Percentiles rank a stretch among this genome's conserved stretches.
Evolutionary conservation across 2,329 filamentous ascomycete species (phyloP).

Genomic region (Colletotrichum lupini): DNA sequence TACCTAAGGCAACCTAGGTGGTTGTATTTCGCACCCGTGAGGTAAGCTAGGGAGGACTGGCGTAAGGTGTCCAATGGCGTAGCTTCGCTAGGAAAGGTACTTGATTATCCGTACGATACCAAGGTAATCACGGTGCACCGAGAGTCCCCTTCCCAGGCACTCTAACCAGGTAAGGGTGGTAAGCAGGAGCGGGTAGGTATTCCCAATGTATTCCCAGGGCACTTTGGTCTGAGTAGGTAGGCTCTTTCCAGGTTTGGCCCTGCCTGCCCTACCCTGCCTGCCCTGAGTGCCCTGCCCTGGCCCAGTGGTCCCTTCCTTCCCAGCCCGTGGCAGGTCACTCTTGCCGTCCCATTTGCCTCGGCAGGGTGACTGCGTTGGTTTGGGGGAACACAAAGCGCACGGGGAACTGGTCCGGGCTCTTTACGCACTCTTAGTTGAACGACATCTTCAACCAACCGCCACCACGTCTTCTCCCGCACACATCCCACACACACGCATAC

Average conservation of each 20-base stretch:
- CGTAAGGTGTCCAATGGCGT: background rate
- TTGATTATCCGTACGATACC: too few species aligned
- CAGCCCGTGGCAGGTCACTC: constrained; percentile 10
- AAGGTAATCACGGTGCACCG: constrained; percentile 18
- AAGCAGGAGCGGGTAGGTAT: background rate
- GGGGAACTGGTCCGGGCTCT: constrained; percentile 30
- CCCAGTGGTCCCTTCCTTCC: background rate
- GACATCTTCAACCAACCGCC: constrained; percentile 33
- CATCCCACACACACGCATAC: background rate
- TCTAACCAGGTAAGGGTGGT: background rate
- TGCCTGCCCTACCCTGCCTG: background rate
- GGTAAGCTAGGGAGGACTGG: too few species aligned
- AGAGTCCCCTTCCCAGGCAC: background rate
- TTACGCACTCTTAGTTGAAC: constrained; percentile 30
- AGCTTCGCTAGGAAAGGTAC: background rate
- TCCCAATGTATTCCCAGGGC: background rate
- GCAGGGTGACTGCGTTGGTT: constrained; percentile 7
- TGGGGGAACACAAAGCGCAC: constrained; percentile 16
- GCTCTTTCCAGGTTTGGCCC: background rate
- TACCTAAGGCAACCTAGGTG: background rate
- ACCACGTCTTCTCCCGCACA: background rate
- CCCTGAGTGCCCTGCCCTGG: background rate
- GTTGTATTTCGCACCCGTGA: background rate
- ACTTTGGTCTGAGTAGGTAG: background rate
- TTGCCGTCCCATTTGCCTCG: constrained; percentile 15